Evolutionary conservation across 1,284 basidiomycete genomes (phyloP).

Genomic region (Paramarasmius palmivorus): DNA sequence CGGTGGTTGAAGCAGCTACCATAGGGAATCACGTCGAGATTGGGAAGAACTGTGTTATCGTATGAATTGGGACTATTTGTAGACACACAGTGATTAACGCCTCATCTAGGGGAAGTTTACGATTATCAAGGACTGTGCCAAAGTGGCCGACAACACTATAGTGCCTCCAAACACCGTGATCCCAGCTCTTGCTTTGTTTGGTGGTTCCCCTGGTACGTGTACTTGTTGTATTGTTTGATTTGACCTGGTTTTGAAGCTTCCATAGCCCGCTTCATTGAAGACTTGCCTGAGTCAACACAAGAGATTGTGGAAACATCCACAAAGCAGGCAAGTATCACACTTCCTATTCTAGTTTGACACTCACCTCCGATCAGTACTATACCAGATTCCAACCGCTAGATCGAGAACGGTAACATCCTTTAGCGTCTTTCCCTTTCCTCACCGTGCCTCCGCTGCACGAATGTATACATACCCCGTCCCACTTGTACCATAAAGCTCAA

Average conservation of each 20-base stretch:
- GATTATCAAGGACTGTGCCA: slow-evolving; percentile 95
- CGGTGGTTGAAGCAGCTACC: slow-evolving; percentile 90
- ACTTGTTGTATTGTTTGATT: not conserved
- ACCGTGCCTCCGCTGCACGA: not conserved
- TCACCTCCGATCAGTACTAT: slow-evolving; percentile 44
- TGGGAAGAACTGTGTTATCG: slow-evolving; percentile 93
- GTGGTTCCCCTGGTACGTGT: slow-evolving; percentile 83
- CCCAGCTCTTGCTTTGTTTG: slow-evolving; percentile 84
- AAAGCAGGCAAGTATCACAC: slow-evolving; percentile 46
- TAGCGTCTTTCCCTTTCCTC: not conserved
- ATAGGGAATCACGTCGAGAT: slow-evolving; percentile 96
- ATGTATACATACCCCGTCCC: not conserved
- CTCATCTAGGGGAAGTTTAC: slow-evolving; percentile 85
- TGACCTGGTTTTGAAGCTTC: slow-evolving; percentile 5
- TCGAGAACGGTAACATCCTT: slow-evolving; percentile 30
- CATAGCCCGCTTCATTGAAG: slow-evolving; percentile 76
- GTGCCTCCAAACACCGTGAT: slow-evolving; percentile 93
- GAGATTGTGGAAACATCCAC: slow-evolving; percentile 78
- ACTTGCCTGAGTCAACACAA: slow-evolving; percentile 89
- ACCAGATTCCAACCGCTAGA: slow-evolving; percentile 57
- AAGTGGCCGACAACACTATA: slow-evolving; percentile 85
- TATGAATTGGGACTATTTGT: slow-evolving; percentile 37
- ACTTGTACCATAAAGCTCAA: slow-evolving; percentile 1
- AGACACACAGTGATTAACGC: not conserved
- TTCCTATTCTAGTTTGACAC: too few relatives aligned